Conservation (phyloP, 441 rosid genomes). For the Populus hybrid region DNA sequence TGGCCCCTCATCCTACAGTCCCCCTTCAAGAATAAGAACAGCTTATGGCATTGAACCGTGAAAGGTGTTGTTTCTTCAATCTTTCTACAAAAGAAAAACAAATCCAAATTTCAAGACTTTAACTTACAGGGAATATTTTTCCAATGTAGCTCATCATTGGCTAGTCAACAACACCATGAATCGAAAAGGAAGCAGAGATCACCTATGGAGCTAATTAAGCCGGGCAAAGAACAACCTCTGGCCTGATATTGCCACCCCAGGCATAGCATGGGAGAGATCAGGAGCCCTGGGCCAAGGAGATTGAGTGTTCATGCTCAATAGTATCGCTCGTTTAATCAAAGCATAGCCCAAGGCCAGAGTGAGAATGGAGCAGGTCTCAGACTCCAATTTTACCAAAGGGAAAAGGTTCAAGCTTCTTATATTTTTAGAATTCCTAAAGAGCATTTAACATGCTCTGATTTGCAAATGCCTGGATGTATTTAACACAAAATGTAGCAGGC, state of each 20-base stretch:
- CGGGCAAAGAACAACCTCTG: background rate
- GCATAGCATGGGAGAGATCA: background rate
- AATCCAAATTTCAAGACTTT: background rate
- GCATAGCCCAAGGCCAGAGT: background rate
- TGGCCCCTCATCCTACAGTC: background rate
- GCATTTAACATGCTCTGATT: background rate
- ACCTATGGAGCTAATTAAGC: background rate
- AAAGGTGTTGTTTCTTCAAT: background rate
- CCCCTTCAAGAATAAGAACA: background rate
- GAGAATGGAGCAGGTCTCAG: background rate
- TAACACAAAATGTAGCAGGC: background rate
- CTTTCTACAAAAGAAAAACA: background rate
- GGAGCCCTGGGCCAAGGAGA: background rate
- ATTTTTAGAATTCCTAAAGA: background rate
- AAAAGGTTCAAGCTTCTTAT: background rate
- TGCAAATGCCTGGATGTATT: background rate
- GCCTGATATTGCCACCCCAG: background rate
- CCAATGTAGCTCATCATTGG: background rate
- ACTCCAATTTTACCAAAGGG: background rate
- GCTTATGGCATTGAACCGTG: background rate
- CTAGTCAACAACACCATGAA: background rate
- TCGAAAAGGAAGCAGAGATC: background rate
- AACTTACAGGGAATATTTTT: background rate
- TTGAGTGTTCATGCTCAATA: background rate
- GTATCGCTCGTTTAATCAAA: background rate